Evolutionary conservation across 2,329 filamentous ascomycete genomes (phyloP).

Genomic region (Neocucurbitaria cava): DNA sequence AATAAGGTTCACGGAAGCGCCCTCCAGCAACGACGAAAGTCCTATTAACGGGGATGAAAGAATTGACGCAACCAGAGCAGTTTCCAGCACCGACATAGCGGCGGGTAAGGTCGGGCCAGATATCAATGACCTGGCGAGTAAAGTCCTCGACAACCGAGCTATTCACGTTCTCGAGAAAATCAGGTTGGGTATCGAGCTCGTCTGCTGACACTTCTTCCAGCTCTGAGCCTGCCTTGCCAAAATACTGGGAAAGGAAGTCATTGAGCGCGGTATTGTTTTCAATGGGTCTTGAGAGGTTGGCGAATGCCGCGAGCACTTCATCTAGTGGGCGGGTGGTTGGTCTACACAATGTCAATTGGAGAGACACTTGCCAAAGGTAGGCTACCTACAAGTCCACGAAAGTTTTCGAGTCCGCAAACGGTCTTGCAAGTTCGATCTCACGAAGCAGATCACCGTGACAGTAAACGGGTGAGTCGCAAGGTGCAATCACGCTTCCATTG

Average conservation of each 20-base stretch:
- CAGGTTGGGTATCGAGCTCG: conserved; percentile 63
- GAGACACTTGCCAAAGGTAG: background rate
- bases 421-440: conserved; percentile 67
- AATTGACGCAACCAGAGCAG: conserved; percentile 67
- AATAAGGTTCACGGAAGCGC: conserved; percentile 74
- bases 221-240: conserved; percentile 69
- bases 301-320: conserved; percentile 68
- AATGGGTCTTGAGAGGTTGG: conserved; percentile 65
- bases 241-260: conserved; percentile 68
- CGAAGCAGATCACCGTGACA: conserved; percentile 70
- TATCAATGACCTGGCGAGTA: conserved; percentile 68
- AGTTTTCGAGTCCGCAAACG: conserved; percentile 73
- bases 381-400: conserved; percentile 64
- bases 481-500: conserved; percentile 67
- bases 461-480: conserved; percentile 72
- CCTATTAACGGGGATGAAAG: conserved; percentile 70
- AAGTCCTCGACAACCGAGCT: conserved; percentile 68
- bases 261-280: conserved; percentile 68
- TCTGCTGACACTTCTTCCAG: conserved; percentile 61
- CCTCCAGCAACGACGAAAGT: conserved; percentile 75
- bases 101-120: conserved; percentile 73
- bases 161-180: conserved; percentile 63
- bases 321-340: conserved; percentile 66
- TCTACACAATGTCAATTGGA: conserved; percentile 47
- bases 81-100: conserved; percentile 57